Base-by-base conservation (phyloP, 371 early-diverging fungal genomes). In the Mortierella sp. region DNA sequence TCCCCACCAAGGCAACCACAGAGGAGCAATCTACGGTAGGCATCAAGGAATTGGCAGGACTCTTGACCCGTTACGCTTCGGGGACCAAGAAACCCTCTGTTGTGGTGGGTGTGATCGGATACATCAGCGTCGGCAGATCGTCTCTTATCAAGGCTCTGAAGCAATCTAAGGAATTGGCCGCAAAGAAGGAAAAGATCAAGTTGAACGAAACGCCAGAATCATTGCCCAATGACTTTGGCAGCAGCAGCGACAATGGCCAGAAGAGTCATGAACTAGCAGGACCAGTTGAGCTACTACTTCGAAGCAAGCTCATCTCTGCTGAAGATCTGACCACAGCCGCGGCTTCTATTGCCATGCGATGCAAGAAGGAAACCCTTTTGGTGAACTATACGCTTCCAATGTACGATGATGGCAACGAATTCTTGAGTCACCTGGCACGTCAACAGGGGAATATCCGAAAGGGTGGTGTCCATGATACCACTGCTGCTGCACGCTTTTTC, bases 81-180 rank as follows among this genome's bases (percentile, higher is more conserved):
- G 3, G 31, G 0, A 6, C 19, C 37, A 43, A 41, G 22, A 7
- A n/a, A 7, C 10, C 27, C 13, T 41, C 60, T 19, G 29, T 60
- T 25, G 34, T 41, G 12, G 44, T 60, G 16, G 60, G 60, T 13
- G 27, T 60, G 17, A 44, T 51, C 31, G 60, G 60, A 14, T 60
- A 31, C 34, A 43, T 52, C 9, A 60, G 51, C 43, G 60, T 60
- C 31, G 60, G 60, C 2, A 25, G 60, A 17, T 25, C 52, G 16
- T 41, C 60, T 25, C 37, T 60, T 22, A 25, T 60, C 43, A 50
- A 40, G 22, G 40, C 60, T 13, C 60, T 60, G 34, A 27, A 25
- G 25, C 41, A 60, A 10, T n/a, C n/a, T n/a, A n/a, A n/a, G n/a
- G n/a, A n/a, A n/a, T n/a, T n/a, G n/a, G n/a, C n/a, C n/a, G n/a